Base-by-base conservation (phyloP, 2,329 filamentous ascomycete genomes). In the Claviceps maximensis region DNA sequence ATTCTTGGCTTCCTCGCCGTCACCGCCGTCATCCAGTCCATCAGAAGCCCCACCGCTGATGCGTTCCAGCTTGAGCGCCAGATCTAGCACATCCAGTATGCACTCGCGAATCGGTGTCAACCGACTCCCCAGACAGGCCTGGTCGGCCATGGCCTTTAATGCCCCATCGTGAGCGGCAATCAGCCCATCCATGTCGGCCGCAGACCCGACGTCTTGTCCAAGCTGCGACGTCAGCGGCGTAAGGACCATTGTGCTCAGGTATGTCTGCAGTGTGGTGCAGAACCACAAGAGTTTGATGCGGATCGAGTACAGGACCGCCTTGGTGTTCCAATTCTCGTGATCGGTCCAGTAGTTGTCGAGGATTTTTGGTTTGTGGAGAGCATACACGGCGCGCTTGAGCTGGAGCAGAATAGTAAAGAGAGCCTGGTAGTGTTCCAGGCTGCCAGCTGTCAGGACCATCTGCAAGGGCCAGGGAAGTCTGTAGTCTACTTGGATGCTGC, bases 111-210 rank as follows among this genome's bases (percentile, higher is more conserved):
- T 86, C 0, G 86, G 83, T 17, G 75, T 74, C 4, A 95, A 69
- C 52, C 83, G 84, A 17, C 74, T 69, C 0, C 84, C 81, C 0
- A 94, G 76, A 25, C 93, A 78, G 10, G 86, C 80, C 57, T 88
- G 82, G 33, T 82, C 77, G 53, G 83, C 72, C 12, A 93, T 69
- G 2, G 75, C 75, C 46, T 73, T 74, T 46, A 86, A 70, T 60
- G 85, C 91, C 0, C 67, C 64, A 4, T 77, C 69, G 63, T 95
- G 89, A 1, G 83, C 75, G 1, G 69, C 68, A 27, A 89, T 82
- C 87, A 96, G 94, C 27, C 78, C 78, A 63, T 96, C 89, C 10
- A 96, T 80, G 58, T 91, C 88, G 27, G 77, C 74, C 0, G 87
- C 81, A 6, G 71, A 69, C 15, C 69, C 67, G 50, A 96, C 74